A percentile compares a stretch with the other conserved stretches of the same genome.
phyloP scores from a whole-genome alignment of 2,329 filamentous ascomycete species.

The Stagonosporopsis chrysanthemi region DNA sequence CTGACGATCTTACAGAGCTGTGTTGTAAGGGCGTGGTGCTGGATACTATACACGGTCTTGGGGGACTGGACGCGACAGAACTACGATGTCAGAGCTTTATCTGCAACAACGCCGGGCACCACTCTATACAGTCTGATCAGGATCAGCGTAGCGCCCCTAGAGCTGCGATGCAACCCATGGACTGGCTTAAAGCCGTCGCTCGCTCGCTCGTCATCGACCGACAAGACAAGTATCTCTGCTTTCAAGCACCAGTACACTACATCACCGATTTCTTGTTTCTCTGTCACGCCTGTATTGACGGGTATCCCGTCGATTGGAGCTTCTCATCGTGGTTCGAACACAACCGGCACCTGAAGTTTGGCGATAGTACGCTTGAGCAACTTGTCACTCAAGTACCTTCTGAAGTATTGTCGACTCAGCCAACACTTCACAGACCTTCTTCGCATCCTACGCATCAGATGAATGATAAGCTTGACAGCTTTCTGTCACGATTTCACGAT shows the following conservation, averaged over 20 bases:
- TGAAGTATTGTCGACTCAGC: conserved; percentile 4
- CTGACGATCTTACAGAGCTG: conserved; percentile 32
- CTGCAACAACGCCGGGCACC: conserved; percentile 29
- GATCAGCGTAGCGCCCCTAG: conserved; percentile 13
- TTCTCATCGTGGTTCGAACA: conserved; percentile 40
- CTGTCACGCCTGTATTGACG: conserved; percentile 32
- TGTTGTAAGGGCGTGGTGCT: conserved; percentile 37
- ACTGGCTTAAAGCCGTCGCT: conserved; percentile 33
- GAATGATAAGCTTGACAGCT: conserved; percentile 31
- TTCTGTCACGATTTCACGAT: conserved; percentile 40
- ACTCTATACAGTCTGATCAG: conserved; percentile 18
- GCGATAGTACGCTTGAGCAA: conserved; percentile 24
- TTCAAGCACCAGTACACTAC: conserved; percentile 34
- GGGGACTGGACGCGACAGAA: conserved; percentile 35
- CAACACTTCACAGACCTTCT: conserved; percentile 22
- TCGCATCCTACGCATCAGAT: conserved; percentile 27
- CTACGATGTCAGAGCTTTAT: conserved; percentile 37
- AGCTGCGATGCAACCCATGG: conserved; percentile 22
- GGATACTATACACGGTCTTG: conserved; percentile 34
- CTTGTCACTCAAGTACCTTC: conserved; percentile 22
- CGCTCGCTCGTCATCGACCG: conserved; percentile 40
- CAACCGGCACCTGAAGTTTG: conserved; percentile 30
- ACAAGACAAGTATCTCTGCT: conserved; percentile 43
- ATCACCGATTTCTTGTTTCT: conserved; percentile 37
- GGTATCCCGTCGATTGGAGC: conserved; percentile 31